These are phyloP conservation scores for Phytophthora pini DNA, from an alignment of 352 stramenopile species.

Conservation along the genomic window DNA sequence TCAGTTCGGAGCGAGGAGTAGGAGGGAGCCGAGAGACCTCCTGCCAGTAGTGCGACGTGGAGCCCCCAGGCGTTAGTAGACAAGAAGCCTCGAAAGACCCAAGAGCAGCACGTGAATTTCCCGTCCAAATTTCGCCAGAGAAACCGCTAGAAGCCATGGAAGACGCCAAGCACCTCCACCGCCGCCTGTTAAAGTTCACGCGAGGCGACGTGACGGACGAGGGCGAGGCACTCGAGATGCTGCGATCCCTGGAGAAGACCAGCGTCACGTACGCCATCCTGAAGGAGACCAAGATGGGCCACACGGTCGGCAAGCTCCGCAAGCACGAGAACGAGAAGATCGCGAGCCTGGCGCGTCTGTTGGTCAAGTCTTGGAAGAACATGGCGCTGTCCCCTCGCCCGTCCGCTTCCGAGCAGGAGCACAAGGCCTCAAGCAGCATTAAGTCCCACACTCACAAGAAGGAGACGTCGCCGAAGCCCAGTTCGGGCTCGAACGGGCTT, in stretches of 20 bases:
- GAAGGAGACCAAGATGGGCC: conserved; percentile 86
- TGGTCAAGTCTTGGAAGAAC: conserved; percentile 91
- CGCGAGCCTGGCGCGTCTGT: conserved; percentile 67
- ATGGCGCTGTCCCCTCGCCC: conserved; percentile 77
- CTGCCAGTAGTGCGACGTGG: conserved; percentile 25
- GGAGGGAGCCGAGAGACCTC: conserved; percentile 4
- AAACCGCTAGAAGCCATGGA: conserved; percentile 56
- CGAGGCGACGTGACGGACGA: conserved; percentile 68
- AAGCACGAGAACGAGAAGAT: conserved; percentile 90
- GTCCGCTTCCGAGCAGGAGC: conserved; percentile 4
- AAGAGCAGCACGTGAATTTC: conserved; percentile 13
- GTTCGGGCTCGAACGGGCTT: conserved; percentile 31
- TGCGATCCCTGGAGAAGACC: conserved; percentile 66
- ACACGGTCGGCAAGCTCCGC: conserved; percentile 88
- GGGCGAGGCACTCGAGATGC: conserved; percentile 61
- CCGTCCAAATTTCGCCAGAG: neutral
- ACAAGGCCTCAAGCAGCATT: conserved; percentile 31
- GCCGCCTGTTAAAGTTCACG: conserved; percentile 75
- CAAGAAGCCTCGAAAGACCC: conserved; percentile 24
- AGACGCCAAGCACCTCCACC: conserved; percentile 70
- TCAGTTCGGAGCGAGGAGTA: conserved; percentile 16
- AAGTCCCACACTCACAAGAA: conserved; percentile 33
- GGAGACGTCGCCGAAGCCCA: conserved; percentile 10
- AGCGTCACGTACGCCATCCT: conserved; percentile 72
- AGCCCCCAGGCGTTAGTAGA: conserved; percentile 19